Evolutionary conservation across 2,329 filamentous ascomycete species (phyloP), one percentile per base, ranked within the genome.

Genomic region (Zasmidium citrigriseum): DNA sequence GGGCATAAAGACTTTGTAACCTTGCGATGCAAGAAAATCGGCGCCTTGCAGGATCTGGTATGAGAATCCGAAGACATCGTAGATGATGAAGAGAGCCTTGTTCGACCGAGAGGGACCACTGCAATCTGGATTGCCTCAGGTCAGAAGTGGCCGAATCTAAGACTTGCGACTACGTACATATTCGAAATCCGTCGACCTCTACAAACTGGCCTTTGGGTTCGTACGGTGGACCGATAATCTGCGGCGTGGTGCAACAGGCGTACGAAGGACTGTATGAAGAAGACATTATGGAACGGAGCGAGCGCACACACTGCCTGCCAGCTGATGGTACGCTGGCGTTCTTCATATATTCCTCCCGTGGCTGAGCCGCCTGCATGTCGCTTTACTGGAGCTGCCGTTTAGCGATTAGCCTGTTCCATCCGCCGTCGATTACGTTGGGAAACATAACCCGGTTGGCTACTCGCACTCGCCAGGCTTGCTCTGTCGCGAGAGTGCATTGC

Each of bases 1-100:
- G 16, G 52, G 52, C 52, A 54, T 54, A 20, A 54, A 52, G 12
- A 52, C 50, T 24, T 44, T 52, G 52, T 56, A 52, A 18, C 54
- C 52, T 23, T 44, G 25, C 1, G 41, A 25, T 29, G 46, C 57
- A 11, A 59, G 57, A 14, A 50, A 49, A 18, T 59, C 57, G 11
- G 57, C 57, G 14, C 57, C 57, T 46, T 56, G 44, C 16, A 55
- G 53, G 20, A 49, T 59, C 24, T 54, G 57, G 29, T n/a, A 24
- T n/a, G 38, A 52, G 38, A 51, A 59, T 5, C 57, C 57, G 22
- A 59, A 59, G n/a, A 59, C 48, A 48, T 59, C 57, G 52, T 59
- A 59, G 24, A 59, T 54, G 24, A 48, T 47, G 50, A 58, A 48
- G 11, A 58, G 45, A 22, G 56, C 56, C 21, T 54, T 54, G 14